Evolutionary conservation across 78 protist genomes (phyloP).

Genomic region (Polysphondylium violaceum): DNA sequence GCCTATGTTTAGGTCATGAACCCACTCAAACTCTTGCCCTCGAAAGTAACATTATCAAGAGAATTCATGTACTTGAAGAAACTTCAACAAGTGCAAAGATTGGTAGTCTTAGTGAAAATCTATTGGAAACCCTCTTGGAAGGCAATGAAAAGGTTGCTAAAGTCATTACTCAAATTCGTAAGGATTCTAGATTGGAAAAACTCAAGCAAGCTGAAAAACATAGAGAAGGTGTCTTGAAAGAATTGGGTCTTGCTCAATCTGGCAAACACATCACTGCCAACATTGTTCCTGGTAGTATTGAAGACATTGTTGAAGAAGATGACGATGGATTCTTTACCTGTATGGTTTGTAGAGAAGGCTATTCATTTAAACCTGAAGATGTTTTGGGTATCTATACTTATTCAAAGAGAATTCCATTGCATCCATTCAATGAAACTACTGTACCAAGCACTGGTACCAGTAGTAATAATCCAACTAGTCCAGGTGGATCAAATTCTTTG

Average conservation of each 20-base stretch:
- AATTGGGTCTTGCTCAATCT: constrained; percentile 63
- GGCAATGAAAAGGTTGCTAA: constrained; percentile 21
- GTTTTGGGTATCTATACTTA: constrained; percentile 87
- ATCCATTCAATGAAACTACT: constrained; percentile 21
- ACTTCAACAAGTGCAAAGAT: constrained; percentile 34
- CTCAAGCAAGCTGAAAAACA: constrained; percentile 77
- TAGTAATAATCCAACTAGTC: not conserved
- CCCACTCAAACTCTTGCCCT: constrained; percentile 60
- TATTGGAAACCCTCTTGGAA: constrained; percentile 61
- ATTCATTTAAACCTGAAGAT: constrained; percentile 77
- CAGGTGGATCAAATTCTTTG: not conserved
- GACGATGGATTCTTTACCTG: constrained; percentile 89
- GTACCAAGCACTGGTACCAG: not conserved
- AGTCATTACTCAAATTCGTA: constrained; percentile 44
- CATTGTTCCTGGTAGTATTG: constrained; percentile 43
- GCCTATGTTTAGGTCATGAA: constrained; percentile 65
- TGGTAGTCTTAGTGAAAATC: constrained; percentile 83
- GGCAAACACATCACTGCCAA: constrained; percentile 31
- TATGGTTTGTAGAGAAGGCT: constrained; percentile 92
- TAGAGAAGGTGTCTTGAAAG: constrained; percentile 60
- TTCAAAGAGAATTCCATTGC: constrained; percentile 25
- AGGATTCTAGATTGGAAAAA: constrained; percentile 61
- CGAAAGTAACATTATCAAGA: not conserved
- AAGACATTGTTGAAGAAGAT: constrained; percentile 84
- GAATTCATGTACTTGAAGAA: constrained; percentile 82